These are phyloP conservation scores for Barnettozyma vustinii DNA, from an alignment of 805 yeast species.

Conservation along the genomic window DNA sequence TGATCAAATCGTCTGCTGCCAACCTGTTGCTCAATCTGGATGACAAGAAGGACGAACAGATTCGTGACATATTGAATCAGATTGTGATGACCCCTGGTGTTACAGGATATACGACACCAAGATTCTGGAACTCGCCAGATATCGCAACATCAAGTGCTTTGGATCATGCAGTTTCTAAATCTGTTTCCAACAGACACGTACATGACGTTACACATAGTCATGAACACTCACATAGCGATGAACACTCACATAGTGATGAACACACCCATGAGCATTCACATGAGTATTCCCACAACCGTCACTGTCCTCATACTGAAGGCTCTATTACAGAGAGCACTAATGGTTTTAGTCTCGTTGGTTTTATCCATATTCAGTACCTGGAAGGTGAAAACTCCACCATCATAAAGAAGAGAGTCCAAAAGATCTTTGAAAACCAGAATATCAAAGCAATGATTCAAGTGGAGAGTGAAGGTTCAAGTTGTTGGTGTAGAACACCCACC, in stretches of 20 bases:
- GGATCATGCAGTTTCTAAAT: slow-evolving; percentile 24
- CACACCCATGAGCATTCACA: slow-evolving; percentile 32
- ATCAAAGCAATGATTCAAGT: slow-evolving; percentile 61
- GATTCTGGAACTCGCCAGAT: slow-evolving; percentile 73
- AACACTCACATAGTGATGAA: slow-evolving; percentile 2
- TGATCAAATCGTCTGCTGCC: slow-evolving; percentile 74
- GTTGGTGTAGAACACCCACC: slow-evolving; percentile 58
- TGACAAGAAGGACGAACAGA: slow-evolving; percentile 50
- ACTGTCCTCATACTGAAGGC: slow-evolving; percentile 4
- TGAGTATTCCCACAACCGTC: slow-evolving; percentile 6
- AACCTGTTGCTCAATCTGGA: slow-evolving; percentile 62
- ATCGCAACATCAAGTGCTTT: slow-evolving; percentile 20
- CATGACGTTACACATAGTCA: slow-evolving; percentile 2
- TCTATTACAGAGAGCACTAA: slow-evolving; percentile 10
- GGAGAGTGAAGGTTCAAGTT: slow-evolving; percentile 54
- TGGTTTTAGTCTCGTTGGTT: slow-evolving; percentile 52
- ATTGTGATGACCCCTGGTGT: slow-evolving; percentile 72
- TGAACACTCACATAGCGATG: too few relatives aligned
- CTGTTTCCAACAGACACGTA: slow-evolving; percentile 6
- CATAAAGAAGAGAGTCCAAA: slow-evolving; percentile 56
- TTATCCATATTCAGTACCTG: slow-evolving; percentile 70
- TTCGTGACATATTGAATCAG: slow-evolving; percentile 64
- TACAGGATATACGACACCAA: slow-evolving; percentile 78
- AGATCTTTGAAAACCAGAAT: slow-evolving; percentile 42
- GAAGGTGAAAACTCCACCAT: slow-evolving; percentile 60